These are phyloP conservation scores for Nannochloris sp. DNA, from an alignment of 139 green algal genomes.

Conservation along the genomic window DNA sequence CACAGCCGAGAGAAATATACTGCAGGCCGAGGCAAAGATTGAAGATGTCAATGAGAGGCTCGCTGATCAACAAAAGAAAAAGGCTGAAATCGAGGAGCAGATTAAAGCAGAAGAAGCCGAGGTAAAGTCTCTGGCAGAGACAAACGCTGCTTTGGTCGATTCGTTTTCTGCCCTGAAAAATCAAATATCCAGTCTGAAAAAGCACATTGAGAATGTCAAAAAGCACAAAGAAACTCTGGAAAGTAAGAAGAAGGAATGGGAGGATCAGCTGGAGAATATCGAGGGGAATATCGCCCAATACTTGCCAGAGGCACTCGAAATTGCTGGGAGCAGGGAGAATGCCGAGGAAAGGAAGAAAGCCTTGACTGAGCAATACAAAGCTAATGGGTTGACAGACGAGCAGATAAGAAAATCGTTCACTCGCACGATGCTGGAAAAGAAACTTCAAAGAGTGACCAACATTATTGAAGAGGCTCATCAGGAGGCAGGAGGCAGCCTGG, in stretches of 20 bases:
- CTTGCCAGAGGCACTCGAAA: slow-evolving; percentile 1
- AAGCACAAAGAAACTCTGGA: neutral
- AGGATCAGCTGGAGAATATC: slow-evolving; percentile 1
- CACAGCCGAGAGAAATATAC: neutral
- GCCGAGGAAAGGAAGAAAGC: neutral
- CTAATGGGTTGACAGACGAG: slow-evolving; percentile 10
- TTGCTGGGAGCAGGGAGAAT: slow-evolving; percentile 19
- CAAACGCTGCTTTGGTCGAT: neutral
- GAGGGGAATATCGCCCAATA: neutral
- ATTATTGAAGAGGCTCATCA: slow-evolving; percentile 28
- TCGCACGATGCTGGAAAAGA: slow-evolving; percentile 8
- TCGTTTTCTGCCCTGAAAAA: neutral
- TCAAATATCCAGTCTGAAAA: neutral
- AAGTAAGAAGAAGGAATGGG: no score
- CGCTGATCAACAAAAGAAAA: neutral
- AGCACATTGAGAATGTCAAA: neutral
- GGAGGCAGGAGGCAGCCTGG: slow-evolving; percentile 22
- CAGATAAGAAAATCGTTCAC: slow-evolving; percentile 9
- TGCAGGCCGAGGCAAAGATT: neutral
- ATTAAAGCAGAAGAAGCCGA: neutral
- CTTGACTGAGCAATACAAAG: slow-evolving; percentile 4
- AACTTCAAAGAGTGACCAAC: slow-evolving; percentile 19
- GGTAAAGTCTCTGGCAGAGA: neutral
- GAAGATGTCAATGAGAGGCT: neutral
- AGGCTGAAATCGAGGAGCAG: neutral